A percentile compares a stretch with the other conserved stretches of the same genome.
Conservation (phyloP, 2,329 filamentous ascomycete genomes). For the Colletotrichum paranaense region DNA sequence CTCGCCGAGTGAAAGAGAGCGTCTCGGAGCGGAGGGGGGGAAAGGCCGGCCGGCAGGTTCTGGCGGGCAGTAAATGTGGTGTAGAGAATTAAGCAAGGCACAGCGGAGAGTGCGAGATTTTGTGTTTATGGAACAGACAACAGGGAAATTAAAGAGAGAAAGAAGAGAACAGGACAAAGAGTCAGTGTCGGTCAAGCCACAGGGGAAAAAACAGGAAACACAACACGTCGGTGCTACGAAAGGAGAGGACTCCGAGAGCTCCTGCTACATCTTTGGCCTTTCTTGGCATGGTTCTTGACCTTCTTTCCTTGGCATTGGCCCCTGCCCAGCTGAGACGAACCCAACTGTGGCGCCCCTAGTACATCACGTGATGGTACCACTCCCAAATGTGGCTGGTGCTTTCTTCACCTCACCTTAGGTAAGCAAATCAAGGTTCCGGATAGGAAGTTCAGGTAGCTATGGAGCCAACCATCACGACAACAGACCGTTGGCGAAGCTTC, state of each 20-base stretch:
- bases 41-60: neutral
- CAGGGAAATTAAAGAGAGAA: neutral
- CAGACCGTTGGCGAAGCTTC: neutral
- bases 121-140: slow-evolving; percentile 18
- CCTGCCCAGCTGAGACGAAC: neutral
- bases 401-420: neutral
- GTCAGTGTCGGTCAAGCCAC: slow-evolving; percentile 22
- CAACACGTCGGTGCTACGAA: neutral
- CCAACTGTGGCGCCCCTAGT: neutral
- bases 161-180: neutral
- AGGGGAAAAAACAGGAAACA: neutral
- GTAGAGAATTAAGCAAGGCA: neutral
- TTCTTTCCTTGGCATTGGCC: slow-evolving; percentile 27
- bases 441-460: slow-evolving; percentile 6
- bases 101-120: slow-evolving; percentile 8
- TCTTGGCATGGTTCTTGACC: neutral
- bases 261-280: neutral
- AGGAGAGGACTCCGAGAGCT: neutral
- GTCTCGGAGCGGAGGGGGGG: neutral
- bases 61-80: neutral
- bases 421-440: neutral
- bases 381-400: slow-evolving; percentile 1
- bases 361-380: neutral
- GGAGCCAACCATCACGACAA: neutral
- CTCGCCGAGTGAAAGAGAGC: neutral